Evolutionary conservation across 768 basidiomycete species (phyloP).

Genomic region (Xanthoconium stramineum): DNA sequence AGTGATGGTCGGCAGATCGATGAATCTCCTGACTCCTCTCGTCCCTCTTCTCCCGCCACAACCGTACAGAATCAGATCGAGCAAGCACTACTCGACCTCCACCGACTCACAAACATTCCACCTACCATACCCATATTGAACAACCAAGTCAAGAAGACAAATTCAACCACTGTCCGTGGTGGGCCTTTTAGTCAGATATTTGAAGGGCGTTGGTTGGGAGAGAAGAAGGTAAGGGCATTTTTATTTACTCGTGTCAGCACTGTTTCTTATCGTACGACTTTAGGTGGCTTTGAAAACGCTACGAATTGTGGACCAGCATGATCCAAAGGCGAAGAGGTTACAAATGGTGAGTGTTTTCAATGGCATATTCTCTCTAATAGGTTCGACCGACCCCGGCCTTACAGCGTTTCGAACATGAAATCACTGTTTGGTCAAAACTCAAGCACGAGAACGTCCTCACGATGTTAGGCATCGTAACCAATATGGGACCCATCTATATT

Average conservation of each 20-base stretch:
- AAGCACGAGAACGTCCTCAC: conserved; percentile 43
- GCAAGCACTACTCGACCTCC: conserved; percentile 44
- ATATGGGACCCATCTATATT: conserved; percentile 51
- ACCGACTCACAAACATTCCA: conserved; percentile 49
- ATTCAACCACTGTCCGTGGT: conserved; percentile 40
- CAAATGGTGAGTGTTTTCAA: conserved; percentile 16
- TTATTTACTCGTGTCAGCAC: neutral
- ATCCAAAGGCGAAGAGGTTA: conserved; percentile 43
- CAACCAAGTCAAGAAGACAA: conserved; percentile 44
- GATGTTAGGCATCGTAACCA: conserved; percentile 56
- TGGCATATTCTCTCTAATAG: neutral
- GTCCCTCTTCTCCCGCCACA: conserved; percentile 21
- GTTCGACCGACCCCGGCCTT: neutral
- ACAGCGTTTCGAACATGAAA: conserved; percentile 57
- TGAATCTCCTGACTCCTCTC: conserved; percentile 20
- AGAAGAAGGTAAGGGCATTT: conserved; percentile 41
- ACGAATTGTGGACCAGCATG: conserved; percentile 42
- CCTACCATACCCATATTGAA: conserved; percentile 52
- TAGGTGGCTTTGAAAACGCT: conserved; percentile 60
- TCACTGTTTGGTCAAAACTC: conserved; percentile 51
- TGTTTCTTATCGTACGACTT: neutral
- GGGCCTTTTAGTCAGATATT: conserved; percentile 56
- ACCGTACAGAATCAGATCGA: conserved; percentile 40
- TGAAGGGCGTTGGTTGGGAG: conserved; percentile 52
- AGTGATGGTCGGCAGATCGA: conserved; percentile 19